A percentile compares a stretch with the other conserved stretches of the same genome.
phyloP scores from a whole-genome alignment of 495 filamentous ascomycete species.

The Extremus antarcticus region DNA sequence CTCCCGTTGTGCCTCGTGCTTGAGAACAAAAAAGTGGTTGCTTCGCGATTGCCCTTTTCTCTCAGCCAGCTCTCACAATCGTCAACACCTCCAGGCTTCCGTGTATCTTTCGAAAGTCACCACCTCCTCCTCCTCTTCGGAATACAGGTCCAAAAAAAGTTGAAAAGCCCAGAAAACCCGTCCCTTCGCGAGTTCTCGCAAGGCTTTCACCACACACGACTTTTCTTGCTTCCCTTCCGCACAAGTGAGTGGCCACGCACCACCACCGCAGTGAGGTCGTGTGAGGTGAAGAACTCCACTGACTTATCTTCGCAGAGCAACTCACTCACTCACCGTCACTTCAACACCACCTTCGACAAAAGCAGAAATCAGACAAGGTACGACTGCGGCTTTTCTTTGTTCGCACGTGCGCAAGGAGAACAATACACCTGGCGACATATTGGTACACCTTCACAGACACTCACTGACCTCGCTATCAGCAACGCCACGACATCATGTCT shows the following conservation, averaged over 20 bases:
- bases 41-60: neutral
- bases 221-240: too few species aligned
- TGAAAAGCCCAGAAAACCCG: constrained; percentile 8
- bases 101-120: neutral
- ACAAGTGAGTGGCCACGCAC: constrained; percentile 4
- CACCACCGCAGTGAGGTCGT: too few species aligned
- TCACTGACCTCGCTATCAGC: neutral
- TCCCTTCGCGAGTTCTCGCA: neutral
- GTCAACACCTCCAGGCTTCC: neutral
- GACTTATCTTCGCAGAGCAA: neutral
- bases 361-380: neutral
- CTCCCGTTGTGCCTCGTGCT: too few species aligned
- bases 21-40: neutral
- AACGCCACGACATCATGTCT: constrained; percentile 8
- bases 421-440: neutral
- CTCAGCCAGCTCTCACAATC: neutral
- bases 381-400: neutral
- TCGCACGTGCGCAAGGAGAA: neutral
- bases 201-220: neutral
- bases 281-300: neutral
- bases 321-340: neutral
- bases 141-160: constrained; percentile 4
- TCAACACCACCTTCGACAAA: neutral
- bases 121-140: neutral
- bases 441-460: neutral